Evolutionary conservation across 495 filamentous ascomycete species (phyloP).

Genomic region (Penicillium canescens): DNA sequence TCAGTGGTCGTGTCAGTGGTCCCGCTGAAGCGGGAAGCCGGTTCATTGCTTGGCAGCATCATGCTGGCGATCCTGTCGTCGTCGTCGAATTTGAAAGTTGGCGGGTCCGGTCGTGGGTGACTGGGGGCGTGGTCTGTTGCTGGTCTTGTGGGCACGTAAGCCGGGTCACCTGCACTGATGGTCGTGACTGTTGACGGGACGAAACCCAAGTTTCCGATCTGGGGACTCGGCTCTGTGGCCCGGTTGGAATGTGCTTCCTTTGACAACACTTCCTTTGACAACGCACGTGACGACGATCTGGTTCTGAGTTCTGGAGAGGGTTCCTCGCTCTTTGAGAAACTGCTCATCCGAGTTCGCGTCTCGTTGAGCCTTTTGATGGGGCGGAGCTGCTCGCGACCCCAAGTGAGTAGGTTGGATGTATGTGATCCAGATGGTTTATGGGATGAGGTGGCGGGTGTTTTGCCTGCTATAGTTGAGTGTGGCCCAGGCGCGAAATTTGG

Average conservation of each 20-base stretch:
- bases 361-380: conserved; percentile 30
- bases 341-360: conserved; percentile 26
- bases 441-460: conserved; percentile 22
- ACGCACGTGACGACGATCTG: conserved; percentile 28
- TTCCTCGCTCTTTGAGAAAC: conserved; percentile 27
- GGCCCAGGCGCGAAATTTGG: conserved; percentile 53
- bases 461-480: conserved; percentile 36
- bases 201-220: conserved; percentile 18
- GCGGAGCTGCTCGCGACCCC: conserved; percentile 35
- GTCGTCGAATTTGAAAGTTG: conserved; percentile 20
- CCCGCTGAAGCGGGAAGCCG: conserved; percentile 69
- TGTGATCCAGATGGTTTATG: conserved; percentile 24
- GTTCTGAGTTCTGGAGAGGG: conserved; percentile 13
- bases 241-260: conserved; percentile 14
- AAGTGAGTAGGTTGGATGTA: conserved; percentile 26
- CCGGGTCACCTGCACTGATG: conserved; percentile 35
- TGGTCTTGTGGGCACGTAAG: conserved; percentile 9
- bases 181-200: conserved; percentile 38
- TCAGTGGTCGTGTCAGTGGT: conserved; percentile 68
- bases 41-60: conserved; percentile 40
- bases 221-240: conserved; percentile 5
- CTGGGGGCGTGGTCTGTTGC: conserved; percentile 10
- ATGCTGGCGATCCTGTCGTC: conserved; percentile 22
- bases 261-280: conserved; percentile 9
- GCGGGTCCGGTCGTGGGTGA: not conserved